Percentiles rank a stretch among this genome's conserved stretches.
Evolutionary conservation across 2,329 filamentous ascomycete genomes (phyloP).

Genomic region (Neoarthrinium moseri): DNA sequence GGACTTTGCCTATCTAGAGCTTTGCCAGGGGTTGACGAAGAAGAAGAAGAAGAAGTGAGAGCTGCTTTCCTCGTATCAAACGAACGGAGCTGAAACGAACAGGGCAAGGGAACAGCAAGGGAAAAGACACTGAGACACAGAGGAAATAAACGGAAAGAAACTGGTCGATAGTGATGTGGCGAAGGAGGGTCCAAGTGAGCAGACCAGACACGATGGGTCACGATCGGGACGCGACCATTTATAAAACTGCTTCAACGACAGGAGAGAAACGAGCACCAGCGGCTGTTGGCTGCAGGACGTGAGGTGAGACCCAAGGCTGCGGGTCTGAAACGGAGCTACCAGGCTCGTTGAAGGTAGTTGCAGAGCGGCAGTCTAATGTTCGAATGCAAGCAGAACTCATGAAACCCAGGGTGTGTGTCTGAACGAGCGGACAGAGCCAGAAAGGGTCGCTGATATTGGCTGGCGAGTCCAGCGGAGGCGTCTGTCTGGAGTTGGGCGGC

Average conservation of each 20-base stretch:
- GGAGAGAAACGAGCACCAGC: constrained; percentile 40
- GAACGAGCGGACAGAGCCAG: constrained; percentile 37
- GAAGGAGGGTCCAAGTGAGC: constrained; percentile 28
- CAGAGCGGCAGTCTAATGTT: constrained; percentile 28
- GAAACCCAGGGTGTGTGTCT: constrained; percentile 55
- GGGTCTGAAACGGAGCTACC: constrained; percentile 33
- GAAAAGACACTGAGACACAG: constrained; percentile 25
- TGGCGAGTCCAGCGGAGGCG: constrained; percentile 40
- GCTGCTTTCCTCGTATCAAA: constrained; percentile 38
- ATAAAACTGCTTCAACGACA: constrained; percentile 34
- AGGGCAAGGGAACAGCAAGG: constrained; percentile 20
- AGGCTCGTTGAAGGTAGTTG: constrained; percentile 22
- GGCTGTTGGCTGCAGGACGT: constrained; percentile 43
- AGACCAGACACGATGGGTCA: constrained; percentile 29
- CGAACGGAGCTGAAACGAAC: constrained; percentile 35
- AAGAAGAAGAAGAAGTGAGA: constrained; percentile 11
- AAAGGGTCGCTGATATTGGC: constrained; percentile 52
- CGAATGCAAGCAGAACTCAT: constrained; percentile 36
- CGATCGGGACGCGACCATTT: constrained; percentile 32
- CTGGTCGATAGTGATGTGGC: constrained; percentile 26
- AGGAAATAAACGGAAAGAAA: constrained; percentile 26
- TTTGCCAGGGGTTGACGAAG: too few species aligned
- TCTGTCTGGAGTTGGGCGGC: constrained; percentile 48
- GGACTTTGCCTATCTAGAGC: constrained; percentile 7
- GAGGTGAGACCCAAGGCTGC: constrained; percentile 29